Evolutionary conservation across 345 rosid genomes (phyloP), one percentile per base, ranked within the genome.

Genomic region (Balakata baccata): DNA sequence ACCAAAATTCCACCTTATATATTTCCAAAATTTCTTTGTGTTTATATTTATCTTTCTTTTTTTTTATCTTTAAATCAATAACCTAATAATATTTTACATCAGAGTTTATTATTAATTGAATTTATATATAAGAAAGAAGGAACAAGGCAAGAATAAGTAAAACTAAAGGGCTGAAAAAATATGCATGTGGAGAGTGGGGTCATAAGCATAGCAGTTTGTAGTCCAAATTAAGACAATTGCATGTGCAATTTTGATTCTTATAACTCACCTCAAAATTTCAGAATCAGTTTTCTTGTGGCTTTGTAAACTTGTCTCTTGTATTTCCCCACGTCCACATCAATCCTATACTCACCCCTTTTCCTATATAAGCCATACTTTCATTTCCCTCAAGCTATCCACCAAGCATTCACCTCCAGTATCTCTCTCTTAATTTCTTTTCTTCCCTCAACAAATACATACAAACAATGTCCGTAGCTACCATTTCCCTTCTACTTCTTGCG

Each of bases 221-320:
- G 73, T 58, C 80, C 16, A 34, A 46, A 18, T 66, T 17, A 13
- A 76, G 85, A 88, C 96, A 89, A 66, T 74, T 74, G 88, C 98
- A 90, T 93, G 89, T 89, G 89, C 78, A 73, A 6, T 49, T 80
- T 64, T 61, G 74, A 74, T 77, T 74, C 81, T 77, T 59, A 54
- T 50, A 77, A 74, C 18, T 14, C 14, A 25, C 65, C 64, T 29
- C 34, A 29, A 29, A 29, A 1, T 29, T 29, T 29, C 34, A 56
- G 56, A 38, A 20, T 34, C 59, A n/a, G 18, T 63, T 72, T 20
- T 69, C 50, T 59, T 75, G 69, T 47, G 20, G 43, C 37, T 50
- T 66, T 68, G 67, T 53, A 47, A 51, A 14, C 77, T 61, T 69
- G 83, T 78, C 86, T 57, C 70, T 49, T 51, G 10, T 75, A 23